These are phyloP conservation scores for Paramyrothecium roridum DNA, from an alignment of 2,329 filamentous ascomycete species.

Conservation along the genomic window DNA sequence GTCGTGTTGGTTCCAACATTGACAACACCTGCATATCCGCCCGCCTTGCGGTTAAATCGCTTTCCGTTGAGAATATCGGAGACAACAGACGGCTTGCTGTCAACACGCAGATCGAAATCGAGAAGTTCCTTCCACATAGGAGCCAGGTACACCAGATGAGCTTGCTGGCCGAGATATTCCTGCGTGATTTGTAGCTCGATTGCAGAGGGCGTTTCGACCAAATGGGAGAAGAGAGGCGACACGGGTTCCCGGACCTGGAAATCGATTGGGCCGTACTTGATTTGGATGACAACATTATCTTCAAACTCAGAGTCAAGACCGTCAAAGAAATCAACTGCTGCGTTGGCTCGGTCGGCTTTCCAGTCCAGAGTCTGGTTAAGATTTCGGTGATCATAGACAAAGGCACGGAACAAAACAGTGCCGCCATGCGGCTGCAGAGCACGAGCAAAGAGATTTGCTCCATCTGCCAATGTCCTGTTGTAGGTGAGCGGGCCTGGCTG, in stretches of 20 bases:
- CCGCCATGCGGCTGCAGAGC: slow-evolving; percentile 56
- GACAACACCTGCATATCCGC: slow-evolving; percentile 64
- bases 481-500: slow-evolving; percentile 68
- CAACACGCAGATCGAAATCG: slow-evolving; percentile 63
- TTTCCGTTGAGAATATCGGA: slow-evolving; percentile 59
- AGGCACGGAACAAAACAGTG: slow-evolving; percentile 68
- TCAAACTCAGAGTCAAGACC: slow-evolving; percentile 63
- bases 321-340: slow-evolving; percentile 65
- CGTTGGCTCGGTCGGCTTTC: slow-evolving; percentile 67
- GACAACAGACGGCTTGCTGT: slow-evolving; percentile 51
- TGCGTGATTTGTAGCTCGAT: slow-evolving; percentile 67
- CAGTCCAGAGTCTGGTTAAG: slow-evolving; percentile 52
- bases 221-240: slow-evolving; percentile 59
- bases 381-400: slow-evolving; percentile 56
- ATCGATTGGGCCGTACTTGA: slow-evolving; percentile 73
- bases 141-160: slow-evolving; percentile 64
- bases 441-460: slow-evolving; percentile 65
- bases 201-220: slow-evolving; percentile 41
- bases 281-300: slow-evolving; percentile 68
- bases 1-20: slow-evolving; percentile 65
- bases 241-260: slow-evolving; percentile 69
- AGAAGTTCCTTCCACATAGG: slow-evolving; percentile 68
- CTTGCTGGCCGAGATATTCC: slow-evolving; percentile 70
- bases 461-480: slow-evolving; percentile 65
- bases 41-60: slow-evolving; percentile 52